Percentiles rank a stretch among this genome's conserved stretches.
Conservation (phyloP, 192 early-diverging fungal species). For the Gonapodya prolifera region DNA sequence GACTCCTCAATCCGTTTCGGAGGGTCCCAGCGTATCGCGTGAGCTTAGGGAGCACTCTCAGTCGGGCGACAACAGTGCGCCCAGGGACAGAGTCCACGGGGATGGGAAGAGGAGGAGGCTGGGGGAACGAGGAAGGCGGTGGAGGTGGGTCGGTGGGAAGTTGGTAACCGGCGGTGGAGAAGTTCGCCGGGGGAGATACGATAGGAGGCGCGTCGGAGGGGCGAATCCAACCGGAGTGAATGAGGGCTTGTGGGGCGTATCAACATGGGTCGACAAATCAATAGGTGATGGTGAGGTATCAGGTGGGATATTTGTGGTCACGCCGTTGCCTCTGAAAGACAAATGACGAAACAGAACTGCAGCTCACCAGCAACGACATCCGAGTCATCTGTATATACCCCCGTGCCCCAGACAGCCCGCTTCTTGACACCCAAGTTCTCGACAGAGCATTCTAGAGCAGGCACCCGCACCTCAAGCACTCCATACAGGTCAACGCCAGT, state of each 20-base stretch:
- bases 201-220: conserved; percentile 20
- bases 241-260: conserved; percentile 8
- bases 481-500: conserved; percentile 28
- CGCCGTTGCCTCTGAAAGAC: not conserved
- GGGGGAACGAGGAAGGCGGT: conserved; percentile 13
- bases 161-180: conserved; percentile 7
- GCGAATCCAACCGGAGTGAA: conserved; percentile 47
- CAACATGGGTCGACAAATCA: not conserved
- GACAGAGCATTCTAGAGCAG: not conserved
- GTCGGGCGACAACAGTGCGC: conserved; percentile 52
- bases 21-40: conserved; percentile 50
- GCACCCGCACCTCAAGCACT: conserved; percentile 38
- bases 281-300: too few species aligned
- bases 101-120: conserved; percentile 15
- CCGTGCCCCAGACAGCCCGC: conserved; percentile 69
- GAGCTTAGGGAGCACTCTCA: conserved; percentile 60
- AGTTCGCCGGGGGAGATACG: not conserved
- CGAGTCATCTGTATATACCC: conserved; percentile 73
- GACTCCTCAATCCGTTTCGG: conserved; percentile 17
- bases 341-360: not conserved
- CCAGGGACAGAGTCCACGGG: conserved; percentile 24
- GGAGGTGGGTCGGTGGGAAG: not conserved
- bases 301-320: too few species aligned
- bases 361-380: conserved; percentile 64
- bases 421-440: conserved; percentile 43